Conservation (phyloP, 2,329 filamentous ascomycete species). For the Fusarium clavum region DNA sequence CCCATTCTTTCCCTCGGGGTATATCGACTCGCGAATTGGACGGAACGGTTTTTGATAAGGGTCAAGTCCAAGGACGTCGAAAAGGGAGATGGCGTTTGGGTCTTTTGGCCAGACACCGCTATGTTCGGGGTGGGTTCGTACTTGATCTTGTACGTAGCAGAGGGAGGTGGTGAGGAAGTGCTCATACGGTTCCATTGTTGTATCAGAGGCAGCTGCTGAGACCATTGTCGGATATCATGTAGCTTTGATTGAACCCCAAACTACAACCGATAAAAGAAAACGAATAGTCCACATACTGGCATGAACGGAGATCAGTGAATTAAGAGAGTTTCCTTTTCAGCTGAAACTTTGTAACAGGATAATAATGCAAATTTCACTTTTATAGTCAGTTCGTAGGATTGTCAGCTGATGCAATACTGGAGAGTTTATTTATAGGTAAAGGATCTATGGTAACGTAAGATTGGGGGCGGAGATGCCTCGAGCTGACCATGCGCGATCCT, state of each 20-base stretch:
- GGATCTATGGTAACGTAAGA: no score
- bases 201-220: not conserved
- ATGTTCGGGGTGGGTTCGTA: not conserved
- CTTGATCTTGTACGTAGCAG: not conserved
- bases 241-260: rapidly evolving
- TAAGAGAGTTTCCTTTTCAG: no score
- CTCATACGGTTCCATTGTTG: not conserved
- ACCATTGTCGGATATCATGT: rapidly evolving
- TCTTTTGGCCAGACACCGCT: not conserved
- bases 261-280: not conserved
- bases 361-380: not conserved
- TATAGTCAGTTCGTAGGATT: not conserved
- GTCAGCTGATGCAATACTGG: no score
- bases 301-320: not conserved
- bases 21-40: rapidly evolving
- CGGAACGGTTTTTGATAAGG: not conserved
- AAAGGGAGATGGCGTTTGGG: not conserved
- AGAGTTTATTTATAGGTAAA: rapidly evolving
- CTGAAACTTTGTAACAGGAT: not conserved
- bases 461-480: not conserved
- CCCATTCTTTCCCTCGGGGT: not conserved
- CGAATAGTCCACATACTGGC: not conserved
- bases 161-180: not conserved
- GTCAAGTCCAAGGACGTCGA: not conserved
- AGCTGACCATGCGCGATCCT: not conserved